phyloP scores from a whole-genome alignment of 1,284 basidiomycete genomes.

The Veloboletus limbatus region DNA sequence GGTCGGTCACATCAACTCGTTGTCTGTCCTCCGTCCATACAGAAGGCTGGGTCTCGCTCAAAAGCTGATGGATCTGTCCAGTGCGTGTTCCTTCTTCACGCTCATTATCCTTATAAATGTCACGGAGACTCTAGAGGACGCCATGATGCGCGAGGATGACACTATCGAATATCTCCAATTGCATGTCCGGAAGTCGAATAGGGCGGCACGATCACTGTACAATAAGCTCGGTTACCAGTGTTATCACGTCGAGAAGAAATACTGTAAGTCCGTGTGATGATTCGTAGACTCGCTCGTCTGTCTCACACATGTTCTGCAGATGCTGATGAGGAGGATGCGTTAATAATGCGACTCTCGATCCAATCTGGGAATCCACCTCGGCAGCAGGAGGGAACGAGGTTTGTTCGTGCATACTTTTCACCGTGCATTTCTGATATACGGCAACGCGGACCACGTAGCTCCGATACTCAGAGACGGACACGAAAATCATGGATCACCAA shows the following conservation, averaged over 20 bases:
- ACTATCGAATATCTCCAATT: constrained; percentile 75
- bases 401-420: background rate
- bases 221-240: constrained; percentile 82
- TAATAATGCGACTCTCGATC: constrained; percentile 67
- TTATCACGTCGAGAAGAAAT: constrained; percentile 73
- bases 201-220: constrained; percentile 81
- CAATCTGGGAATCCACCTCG: constrained; percentile 27
- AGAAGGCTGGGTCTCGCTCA: constrained; percentile 84
- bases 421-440: background rate
- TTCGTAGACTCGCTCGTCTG: background rate
- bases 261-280: constrained; percentile 58
- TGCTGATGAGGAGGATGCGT: constrained; percentile 83
- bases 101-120: constrained; percentile 4
- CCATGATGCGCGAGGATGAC: constrained; percentile 78
- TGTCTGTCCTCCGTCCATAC: constrained; percentile 85
- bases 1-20: constrained; percentile 84
- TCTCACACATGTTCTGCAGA: constrained; percentile 43
- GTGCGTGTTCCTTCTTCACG: constrained; percentile 43
- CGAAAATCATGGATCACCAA: constrained; percentile 17
- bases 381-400: constrained; percentile 12
- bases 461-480: background rate
- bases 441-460: constrained; percentile 1
- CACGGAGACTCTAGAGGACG: constrained; percentile 57
- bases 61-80: constrained; percentile 83
- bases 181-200: constrained; percentile 86